Conservation (phyloP, 345 rosid genomes). For the Excoecaria agallocha region DNA sequence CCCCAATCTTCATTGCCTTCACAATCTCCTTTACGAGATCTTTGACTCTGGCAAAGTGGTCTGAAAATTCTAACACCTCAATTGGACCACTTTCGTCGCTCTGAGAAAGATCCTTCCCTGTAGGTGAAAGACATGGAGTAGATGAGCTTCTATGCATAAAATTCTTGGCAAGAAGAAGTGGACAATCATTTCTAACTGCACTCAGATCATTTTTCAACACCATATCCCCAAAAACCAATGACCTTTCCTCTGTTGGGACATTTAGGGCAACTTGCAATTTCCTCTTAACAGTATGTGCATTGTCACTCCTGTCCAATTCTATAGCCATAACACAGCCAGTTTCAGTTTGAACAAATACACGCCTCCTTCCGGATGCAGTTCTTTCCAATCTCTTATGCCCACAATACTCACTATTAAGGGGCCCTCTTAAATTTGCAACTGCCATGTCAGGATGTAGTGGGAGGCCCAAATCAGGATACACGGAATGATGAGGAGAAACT, state of each 20-base stretch:
- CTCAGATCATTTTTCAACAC: conserved; percentile 42
- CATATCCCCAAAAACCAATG: conserved; percentile 41
- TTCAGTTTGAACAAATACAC: conserved; percentile 49
- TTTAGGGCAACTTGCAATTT: conserved; percentile 43
- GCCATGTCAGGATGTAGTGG: conserved; percentile 31
- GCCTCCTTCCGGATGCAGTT: conserved; percentile 31
- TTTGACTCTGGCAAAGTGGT: conserved; percentile 24
- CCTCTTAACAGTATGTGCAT: conserved; percentile 45
- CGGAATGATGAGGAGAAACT: conserved; percentile 30
- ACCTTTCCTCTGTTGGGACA: conserved; percentile 44
- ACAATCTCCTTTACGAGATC: conserved; percentile 34
- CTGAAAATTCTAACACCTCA: conserved; percentile 38
- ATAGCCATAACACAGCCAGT: conserved; percentile 43
- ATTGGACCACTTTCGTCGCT: conserved; percentile 38
- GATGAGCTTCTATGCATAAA: conserved; percentile 44
- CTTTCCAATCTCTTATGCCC: conserved; percentile 32
- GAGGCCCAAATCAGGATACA: conserved; percentile 32
- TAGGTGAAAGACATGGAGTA: conserved; percentile 45
- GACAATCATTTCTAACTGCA: conserved; percentile 39
- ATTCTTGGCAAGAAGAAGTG: conserved; percentile 38
- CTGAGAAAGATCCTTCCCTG: conserved; percentile 37
- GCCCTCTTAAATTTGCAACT: conserved; percentile 26
- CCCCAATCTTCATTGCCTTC: conserved; percentile 33
- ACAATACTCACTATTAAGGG: conserved; percentile 27
- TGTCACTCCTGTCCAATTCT: conserved; percentile 44